Percentiles rank a stretch among this genome's conserved stretches.
phyloP scores from a whole-genome alignment of 2,329 filamentous ascomycete species.

The Hypomyces rosellus region DNA sequence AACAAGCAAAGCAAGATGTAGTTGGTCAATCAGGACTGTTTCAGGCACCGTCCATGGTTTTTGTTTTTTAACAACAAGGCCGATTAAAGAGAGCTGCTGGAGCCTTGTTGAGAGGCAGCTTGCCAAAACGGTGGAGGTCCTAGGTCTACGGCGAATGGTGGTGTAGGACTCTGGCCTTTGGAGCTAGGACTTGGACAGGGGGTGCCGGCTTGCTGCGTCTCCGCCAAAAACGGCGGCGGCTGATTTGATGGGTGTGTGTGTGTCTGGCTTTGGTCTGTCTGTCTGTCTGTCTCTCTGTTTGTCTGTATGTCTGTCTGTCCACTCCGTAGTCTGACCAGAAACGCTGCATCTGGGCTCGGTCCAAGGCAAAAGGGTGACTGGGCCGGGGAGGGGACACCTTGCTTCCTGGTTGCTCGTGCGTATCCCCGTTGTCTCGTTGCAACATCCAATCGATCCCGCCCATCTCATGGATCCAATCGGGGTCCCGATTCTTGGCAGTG shows the following conservation, averaged over 20 bases:
- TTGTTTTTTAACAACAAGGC: slow-evolving; percentile 19
- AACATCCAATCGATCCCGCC: neutral
- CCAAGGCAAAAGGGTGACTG: no score
- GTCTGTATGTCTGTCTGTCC: no score
- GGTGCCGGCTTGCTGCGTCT: slow-evolving; percentile 10
- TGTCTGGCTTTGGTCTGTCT: neutral
- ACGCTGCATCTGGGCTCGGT: no score
- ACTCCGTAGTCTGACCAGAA: no score
- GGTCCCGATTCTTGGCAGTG: neutral
- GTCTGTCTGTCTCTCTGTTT: no score
- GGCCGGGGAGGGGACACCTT: no score
- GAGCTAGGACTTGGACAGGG: slow-evolving; percentile 21
- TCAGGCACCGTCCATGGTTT: slow-evolving; percentile 17
- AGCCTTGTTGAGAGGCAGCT: slow-evolving; percentile 22
- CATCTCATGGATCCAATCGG: neutral
- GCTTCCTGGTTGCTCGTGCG: neutral
- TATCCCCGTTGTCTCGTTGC: neutral
- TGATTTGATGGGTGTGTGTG: slow-evolving; percentile 2
- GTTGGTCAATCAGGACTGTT: neutral
- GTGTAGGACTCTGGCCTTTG: slow-evolving; percentile 24
- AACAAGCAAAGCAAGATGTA: neutral
- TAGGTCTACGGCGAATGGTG: slow-evolving; percentile 22
- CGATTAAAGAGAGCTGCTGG: neutral
- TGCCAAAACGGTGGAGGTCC: slow-evolving; percentile 9
- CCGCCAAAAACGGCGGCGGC: slow-evolving; percentile 3